A percentile compares a stretch with the other conserved stretches of the same genome.
These are phyloP conservation scores for Trichocladium antarcticum DNA, from an alignment of 495 filamentous ascomycete species.

Conservation along the genomic window DNA sequence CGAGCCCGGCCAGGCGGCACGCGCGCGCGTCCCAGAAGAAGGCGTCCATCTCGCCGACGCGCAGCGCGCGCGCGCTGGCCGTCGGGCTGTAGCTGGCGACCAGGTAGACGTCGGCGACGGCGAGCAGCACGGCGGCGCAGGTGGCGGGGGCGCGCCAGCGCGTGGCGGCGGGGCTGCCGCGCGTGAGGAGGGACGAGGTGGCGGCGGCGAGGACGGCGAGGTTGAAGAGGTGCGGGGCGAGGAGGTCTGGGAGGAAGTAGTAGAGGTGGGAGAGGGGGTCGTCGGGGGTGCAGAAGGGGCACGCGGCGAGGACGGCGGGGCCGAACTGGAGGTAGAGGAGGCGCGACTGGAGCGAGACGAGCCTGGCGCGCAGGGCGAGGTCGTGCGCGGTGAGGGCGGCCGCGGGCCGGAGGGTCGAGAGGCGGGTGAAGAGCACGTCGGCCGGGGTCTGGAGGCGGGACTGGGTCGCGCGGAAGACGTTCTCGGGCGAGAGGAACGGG, in stretches of 20 bases:
- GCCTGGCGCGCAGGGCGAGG: conserved; percentile 49
- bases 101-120: conserved; percentile 52
- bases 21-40: conserved; percentile 59
- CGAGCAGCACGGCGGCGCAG: conserved; percentile 48
- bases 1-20: conserved; percentile 48
- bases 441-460: conserved; percentile 75
- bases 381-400: conserved; percentile 49
- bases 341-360: conserved; percentile 58
- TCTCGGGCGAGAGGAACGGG: conserved; percentile 60
- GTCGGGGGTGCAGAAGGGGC: conserved; percentile 73
- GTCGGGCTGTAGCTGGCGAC: conserved; percentile 48
- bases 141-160: conserved; percentile 63
- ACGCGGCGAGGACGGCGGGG: conserved; percentile 55
- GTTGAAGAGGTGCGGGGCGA: conserved; percentile 69
- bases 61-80: conserved; percentile 45
- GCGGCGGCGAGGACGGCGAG: conserved; percentile 55
- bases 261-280: conserved; percentile 60
- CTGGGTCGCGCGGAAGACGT: conserved; percentile 66
- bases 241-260: conserved; percentile 65
- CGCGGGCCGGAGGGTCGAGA: conserved; percentile 49
- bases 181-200: conserved; percentile 46
- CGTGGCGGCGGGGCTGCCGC: conserved; percentile 34
- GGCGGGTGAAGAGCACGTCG: conserved; percentile 75
- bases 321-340: conserved; percentile 78
- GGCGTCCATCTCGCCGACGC: conserved; percentile 47